Base-by-base conservation (phyloP, 495 filamentous ascomycete genomes). In the Thermothielavioides terrestris region DNA sequence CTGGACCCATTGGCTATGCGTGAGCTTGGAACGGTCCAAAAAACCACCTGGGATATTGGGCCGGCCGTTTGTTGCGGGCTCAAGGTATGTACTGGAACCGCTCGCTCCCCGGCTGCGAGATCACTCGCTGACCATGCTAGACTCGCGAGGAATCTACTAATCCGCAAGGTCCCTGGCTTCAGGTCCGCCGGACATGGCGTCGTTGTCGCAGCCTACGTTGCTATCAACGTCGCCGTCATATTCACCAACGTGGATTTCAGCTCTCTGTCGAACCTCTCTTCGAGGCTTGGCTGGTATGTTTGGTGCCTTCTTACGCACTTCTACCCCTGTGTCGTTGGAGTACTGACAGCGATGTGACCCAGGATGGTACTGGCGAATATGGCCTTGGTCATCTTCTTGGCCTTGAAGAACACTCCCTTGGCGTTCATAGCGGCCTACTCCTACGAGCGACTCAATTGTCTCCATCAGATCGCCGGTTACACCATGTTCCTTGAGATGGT, bases 341-440 rank as follows among this genome's bases (percentile, higher is more conserved):
- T 45, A 35, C 43, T 48, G 2, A 48, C 26, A 27, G 14, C 0
- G 5, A 4, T 17, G 1, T 4, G n/a, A 18, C 34, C 7, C 54
- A 82, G 79, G 79, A 65, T 82, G 60, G 62, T 71, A 2, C 57
- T 78, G 4, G 66, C 56, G 28, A 83, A 82, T 50, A 54, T 79
- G 45, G 68, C 63, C 43, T 64, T 83, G 22, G 66, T 80, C 22
- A 70, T 80, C 12, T 81, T 82, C 42, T 67, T 83, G 22, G 74
- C 76, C 3, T 63, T 83, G 47, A 80, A 78, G 48, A 81, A 82
- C 54, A 82, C 77, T 0, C 80, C 80, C 26, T 55, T 83, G 17
- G 75, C 78, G 25, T 67, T 74, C 27, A 52, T 83, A 21, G 77
- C 74, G 9, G 73, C 74, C 15, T 75, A 76, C 39, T 81, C 79